Percentiles rank a stretch among this genome's conserved stretches.
Conservation (phyloP, 2,329 filamentous ascomycete species). For the Trichoderma cornu-damae region DNA sequence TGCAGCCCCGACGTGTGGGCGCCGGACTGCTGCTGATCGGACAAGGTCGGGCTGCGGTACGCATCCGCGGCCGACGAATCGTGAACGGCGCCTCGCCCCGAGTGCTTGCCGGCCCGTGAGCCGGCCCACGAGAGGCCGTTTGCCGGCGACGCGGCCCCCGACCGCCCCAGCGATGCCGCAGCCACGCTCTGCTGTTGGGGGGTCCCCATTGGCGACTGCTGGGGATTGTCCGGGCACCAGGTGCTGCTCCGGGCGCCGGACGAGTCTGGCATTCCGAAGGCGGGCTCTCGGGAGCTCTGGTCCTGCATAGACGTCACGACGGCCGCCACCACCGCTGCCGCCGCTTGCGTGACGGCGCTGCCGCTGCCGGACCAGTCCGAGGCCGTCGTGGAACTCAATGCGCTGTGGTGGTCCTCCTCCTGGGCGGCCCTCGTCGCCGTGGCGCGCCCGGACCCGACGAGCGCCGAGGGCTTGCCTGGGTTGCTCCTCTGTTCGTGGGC, state of each 20-base stretch:
- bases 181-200: conserved; percentile 21
- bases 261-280: background rate
- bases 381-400: background rate
- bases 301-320: conserved; percentile 4
- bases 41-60: conserved; percentile 12
- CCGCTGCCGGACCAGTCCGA: conserved; percentile 8
- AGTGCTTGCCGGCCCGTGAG: conserved; percentile 34
- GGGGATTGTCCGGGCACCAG: conserved; percentile 24
- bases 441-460: background rate
- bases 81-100: conserved; percentile 29
- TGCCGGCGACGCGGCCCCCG: conserved; percentile 32
- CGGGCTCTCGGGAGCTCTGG: conserved; percentile 3
- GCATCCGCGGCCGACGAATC: conserved; percentile 19
- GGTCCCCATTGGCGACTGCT: conserved; percentile 26
- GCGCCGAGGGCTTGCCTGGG: background rate
- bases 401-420: background rate
- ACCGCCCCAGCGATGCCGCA: conserved; percentile 26
- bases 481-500: background rate
- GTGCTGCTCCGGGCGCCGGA: background rate
- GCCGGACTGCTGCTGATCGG: conserved; percentile 3
- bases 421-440: background rate
- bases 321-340: background rate
- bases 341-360: conserved; percentile 12
- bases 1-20: background rate
- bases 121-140: conserved; percentile 26